A percentile compares a stretch with the other conserved stretches of the same genome.
These are phyloP conservation scores for Colletotrichum sp. DNA, from an alignment of 2,329 filamentous ascomycete genomes.

Conservation along the genomic window DNA sequence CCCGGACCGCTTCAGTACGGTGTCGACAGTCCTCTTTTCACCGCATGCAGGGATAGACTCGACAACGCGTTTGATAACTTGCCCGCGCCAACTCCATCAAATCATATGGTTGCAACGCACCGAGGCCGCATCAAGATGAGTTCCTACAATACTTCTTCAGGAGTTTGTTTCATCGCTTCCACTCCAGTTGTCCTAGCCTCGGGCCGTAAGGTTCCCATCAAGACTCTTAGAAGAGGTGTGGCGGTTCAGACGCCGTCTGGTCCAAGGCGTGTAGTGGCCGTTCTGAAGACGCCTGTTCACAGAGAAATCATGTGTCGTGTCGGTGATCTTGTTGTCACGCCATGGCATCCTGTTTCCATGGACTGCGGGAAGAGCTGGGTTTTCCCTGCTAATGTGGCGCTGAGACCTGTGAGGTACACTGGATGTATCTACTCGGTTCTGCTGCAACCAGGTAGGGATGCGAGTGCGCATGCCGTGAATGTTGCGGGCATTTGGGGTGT, in stretches of 20 bases:
- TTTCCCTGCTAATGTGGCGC: conserved; percentile 48
- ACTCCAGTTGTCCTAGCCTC: conserved; percentile 51
- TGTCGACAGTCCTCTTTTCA: conserved; percentile 54
- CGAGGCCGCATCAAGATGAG: conserved; percentile 41
- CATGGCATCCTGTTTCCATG: conserved; percentile 61
- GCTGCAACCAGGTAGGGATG: conserved; percentile 48
- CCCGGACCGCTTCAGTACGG: conserved; percentile 62
- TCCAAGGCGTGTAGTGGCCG: conserved; percentile 48
- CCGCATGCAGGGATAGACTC: conserved; percentile 51
- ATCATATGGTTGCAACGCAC: not conserved
- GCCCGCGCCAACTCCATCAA: conserved; percentile 47
- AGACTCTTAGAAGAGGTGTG: conserved; percentile 49
- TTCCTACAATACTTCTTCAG: conserved; percentile 43
- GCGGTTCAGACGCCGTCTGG: conserved; percentile 56
- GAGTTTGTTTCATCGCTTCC: conserved; percentile 59
- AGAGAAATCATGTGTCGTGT: conserved; percentile 49
- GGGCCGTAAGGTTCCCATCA: conserved; percentile 42
- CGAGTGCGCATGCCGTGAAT: conserved; percentile 54
- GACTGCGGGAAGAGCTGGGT: conserved; percentile 43
- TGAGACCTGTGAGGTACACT: conserved; percentile 43
- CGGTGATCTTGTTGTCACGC: conserved; percentile 55
- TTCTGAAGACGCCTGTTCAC: conserved; percentile 54
- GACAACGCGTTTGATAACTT: conserved; percentile 54
- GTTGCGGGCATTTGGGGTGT: conserved; percentile 57
- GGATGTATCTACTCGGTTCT: conserved; percentile 63